Evolutionary conservation across 768 basidiomycete species (phyloP).

Genomic region (Pulveroboletus sp.): DNA sequence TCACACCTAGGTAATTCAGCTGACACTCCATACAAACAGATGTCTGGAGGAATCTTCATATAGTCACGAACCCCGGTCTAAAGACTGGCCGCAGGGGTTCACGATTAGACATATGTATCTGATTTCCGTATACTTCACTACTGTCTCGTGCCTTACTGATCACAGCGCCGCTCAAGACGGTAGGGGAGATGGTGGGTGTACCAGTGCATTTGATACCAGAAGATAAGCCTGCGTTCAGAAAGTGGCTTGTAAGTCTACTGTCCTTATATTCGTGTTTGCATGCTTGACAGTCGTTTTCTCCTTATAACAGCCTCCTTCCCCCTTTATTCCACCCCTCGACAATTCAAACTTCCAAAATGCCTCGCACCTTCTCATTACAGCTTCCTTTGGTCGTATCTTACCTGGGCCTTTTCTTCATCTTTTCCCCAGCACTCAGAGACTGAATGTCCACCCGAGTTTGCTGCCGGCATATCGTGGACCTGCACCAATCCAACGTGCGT

Average conservation of each 20-base stretch:
- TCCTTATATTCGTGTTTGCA: not conserved
- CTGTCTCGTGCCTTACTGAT: not conserved
- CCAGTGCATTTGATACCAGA: slow-evolving; percentile 60
- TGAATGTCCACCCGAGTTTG: slow-evolving; percentile 89
- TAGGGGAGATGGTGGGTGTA: slow-evolving; percentile 51
- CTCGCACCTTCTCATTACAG: slow-evolving; percentile 69
- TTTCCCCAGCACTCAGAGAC: slow-evolving; percentile 53
- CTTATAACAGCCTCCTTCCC: slow-evolving; percentile 40
- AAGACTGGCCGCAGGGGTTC: slow-evolving; percentile 59
- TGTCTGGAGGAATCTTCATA: slow-evolving; percentile 63
- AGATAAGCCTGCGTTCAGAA: slow-evolving; percentile 52
- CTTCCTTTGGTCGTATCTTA: slow-evolving; percentile 89
- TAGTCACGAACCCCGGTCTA: slow-evolving; percentile 72
- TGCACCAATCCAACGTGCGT: slow-evolving; percentile 81
- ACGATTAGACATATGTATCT: slow-evolving; percentile 49
- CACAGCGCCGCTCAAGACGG: slow-evolving; percentile 64
- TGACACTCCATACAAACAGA: slow-evolving; percentile 43
- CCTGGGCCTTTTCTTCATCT: slow-evolving; percentile 52
- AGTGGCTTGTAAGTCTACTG: slow-evolving; percentile 52
- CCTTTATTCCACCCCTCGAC: slow-evolving; percentile 22
- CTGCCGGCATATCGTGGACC: slow-evolving; percentile 86
- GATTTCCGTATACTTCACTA: not conserved
- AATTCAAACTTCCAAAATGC: slow-evolving; percentile 21
- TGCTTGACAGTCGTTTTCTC: slow-evolving; percentile 5
- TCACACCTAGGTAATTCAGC: not conserved